Conservation (phyloP, 371 early-diverging fungal genomes). For the Mucor ambiguus region DNA sequence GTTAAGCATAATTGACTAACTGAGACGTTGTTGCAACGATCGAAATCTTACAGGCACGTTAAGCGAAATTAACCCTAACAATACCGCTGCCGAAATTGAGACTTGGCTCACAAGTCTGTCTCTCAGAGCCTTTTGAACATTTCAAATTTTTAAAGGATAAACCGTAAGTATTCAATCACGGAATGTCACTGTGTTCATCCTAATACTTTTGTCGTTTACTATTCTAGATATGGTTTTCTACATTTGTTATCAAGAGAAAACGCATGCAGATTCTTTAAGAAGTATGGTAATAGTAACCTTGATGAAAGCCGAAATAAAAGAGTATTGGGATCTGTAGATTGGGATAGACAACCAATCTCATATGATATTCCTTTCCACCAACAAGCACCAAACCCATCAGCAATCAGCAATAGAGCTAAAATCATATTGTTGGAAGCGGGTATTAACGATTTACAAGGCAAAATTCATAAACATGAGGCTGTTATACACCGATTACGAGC, state of each 20-base stretch:
- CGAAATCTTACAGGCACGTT: not conserved
- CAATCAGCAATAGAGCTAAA: no score
- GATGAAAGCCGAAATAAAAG: conserved; percentile 1
- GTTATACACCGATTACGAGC: no score
- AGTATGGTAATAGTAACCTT: conserved; percentile 10
- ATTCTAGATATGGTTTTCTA: conserved; percentile 12
- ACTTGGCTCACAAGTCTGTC: not conserved
- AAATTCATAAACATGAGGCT: no score
- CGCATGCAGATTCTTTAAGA: conserved; percentile 1
- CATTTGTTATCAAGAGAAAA: not conserved
- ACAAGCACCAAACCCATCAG: no score
- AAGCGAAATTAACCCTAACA: not conserved
- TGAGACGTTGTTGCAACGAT: not conserved
- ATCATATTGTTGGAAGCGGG: no score
- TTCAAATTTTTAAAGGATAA: not conserved
- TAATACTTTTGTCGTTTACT: conserved; percentile 10
- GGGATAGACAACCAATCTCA: conserved; percentile 5
- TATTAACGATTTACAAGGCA: no score
- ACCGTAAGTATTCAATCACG: not conserved
- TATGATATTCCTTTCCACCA: conserved; percentile 4
- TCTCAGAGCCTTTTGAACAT: not conserved
- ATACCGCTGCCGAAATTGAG: not conserved
- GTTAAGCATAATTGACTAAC: no score
- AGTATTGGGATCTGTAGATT: conserved; percentile 11
- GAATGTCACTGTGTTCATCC: not conserved